Evolutionary conservation across 768 basidiomycete genomes (phyloP).

Genomic region (Candolleomyces eurysporus): DNA sequence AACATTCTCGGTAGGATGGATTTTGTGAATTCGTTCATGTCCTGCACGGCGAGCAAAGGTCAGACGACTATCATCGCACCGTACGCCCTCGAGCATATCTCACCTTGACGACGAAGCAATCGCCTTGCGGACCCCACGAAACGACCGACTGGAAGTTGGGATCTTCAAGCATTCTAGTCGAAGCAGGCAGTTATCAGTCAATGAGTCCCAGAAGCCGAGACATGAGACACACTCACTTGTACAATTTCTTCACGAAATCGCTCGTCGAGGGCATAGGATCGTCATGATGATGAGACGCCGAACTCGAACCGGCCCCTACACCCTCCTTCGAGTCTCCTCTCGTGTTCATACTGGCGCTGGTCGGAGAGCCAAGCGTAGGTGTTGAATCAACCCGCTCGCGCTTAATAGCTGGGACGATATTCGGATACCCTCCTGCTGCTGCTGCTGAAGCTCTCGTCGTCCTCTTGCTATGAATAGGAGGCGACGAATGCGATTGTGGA

Average conservation of each 20-base stretch:
- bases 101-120: conserved; percentile 88
- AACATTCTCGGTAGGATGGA: conserved; percentile 87
- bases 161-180: conserved; percentile 78
- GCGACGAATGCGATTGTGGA: not conserved
- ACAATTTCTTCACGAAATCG: conserved; percentile 93
- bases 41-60: conserved; percentile 27
- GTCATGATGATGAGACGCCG: conserved; percentile 34
- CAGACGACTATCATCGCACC: not conserved
- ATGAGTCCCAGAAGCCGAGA: not conserved
- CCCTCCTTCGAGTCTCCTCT: conserved; percentile 3
- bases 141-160: conserved; percentile 69
- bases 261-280: conserved; percentile 85
- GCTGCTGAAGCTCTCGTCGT: not conserved
- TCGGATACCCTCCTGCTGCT: not conserved
- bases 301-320: conserved; percentile 4
- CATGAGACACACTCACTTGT: conserved; percentile 57
- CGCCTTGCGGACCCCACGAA: conserved; percentile 79
- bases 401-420: conserved; percentile 1
- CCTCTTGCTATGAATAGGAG: not conserved
- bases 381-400: not conserved
- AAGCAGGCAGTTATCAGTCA: not conserved
- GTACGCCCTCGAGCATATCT: conserved; percentile 6
- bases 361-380: conserved; percentile 4
- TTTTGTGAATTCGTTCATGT: conserved; percentile 97
- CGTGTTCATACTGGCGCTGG: not conserved